These are phyloP conservation scores for Syzygium aqueum DNA, from an alignment of 345 rosid species.

Conservation along the genomic window DNA sequence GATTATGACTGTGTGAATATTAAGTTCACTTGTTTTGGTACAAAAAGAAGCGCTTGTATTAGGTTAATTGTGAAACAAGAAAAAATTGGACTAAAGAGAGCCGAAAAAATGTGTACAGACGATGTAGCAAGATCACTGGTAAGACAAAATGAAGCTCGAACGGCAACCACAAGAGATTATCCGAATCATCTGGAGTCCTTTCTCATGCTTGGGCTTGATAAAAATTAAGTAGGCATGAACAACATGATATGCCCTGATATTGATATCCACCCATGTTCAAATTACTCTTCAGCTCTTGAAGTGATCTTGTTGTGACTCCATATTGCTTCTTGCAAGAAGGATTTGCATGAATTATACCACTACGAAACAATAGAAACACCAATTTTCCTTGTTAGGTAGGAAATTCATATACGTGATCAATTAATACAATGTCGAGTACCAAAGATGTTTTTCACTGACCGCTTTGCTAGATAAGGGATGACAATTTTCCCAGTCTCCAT, in stretches of 20 bases:
- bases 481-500: slow-evolving; percentile 11
- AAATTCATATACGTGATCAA: background rate
- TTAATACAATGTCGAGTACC: background rate
- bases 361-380: background rate
- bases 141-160: slow-evolving; percentile 20
- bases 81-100: background rate
- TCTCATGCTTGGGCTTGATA: background rate
- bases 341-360: slow-evolving; percentile 34
- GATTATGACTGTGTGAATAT: background rate
- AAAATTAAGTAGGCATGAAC: slow-evolving; percentile 19
- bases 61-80: background rate
- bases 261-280: slow-evolving; percentile 27
- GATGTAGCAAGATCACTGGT: slow-evolving; percentile 34
- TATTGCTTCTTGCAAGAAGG: slow-evolving; percentile 30
- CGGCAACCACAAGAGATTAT: slow-evolving; percentile 20
- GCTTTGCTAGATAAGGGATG: slow-evolving; percentile 16
- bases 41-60: background rate
- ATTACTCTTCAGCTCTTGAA: slow-evolving; percentile 28
- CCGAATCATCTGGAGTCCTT: slow-evolving; percentile 8
- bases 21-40: background rate
- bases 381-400: background rate
- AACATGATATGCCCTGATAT: slow-evolving; percentile 11
- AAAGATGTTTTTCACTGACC: background rate
- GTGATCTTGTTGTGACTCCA: slow-evolving; percentile 9
- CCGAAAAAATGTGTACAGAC: slow-evolving; percentile 7